Evolutionary conservation across 2,329 filamentous ascomycete species (phyloP).

Genomic region (Paracorniculantispora psalliotae): DNA sequence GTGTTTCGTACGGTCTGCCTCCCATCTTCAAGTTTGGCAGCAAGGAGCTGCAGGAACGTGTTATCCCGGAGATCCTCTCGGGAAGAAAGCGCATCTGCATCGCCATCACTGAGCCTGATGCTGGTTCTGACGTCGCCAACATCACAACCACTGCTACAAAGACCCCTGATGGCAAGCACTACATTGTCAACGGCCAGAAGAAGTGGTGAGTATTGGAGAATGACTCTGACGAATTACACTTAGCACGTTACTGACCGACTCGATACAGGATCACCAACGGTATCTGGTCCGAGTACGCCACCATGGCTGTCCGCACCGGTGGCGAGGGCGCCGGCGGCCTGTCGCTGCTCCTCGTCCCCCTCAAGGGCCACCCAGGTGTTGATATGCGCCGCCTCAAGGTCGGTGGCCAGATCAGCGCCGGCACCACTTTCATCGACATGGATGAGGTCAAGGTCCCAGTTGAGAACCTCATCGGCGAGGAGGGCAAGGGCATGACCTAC

Average conservation of each 20-base stretch:
- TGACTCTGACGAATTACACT: not conserved
- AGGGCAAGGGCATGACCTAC: conserved; percentile 46
- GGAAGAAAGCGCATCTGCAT: conserved; percentile 66
- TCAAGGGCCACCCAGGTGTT: conserved; percentile 21
- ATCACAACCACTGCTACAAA: conserved; percentile 64
- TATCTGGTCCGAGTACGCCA: conserved; percentile 57
- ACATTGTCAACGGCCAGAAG: conserved; percentile 70
- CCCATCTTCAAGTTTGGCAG: conserved; percentile 66
- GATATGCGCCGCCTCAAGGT: conserved; percentile 47
- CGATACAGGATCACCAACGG: conserved; percentile 49
- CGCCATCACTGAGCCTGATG: conserved; percentile 71
- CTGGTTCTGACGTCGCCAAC: conserved; percentile 69
- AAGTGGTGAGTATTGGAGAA: conserved; percentile 51
- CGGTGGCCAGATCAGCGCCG: conserved; percentile 60
- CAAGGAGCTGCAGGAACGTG: conserved; percentile 55
- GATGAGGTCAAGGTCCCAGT: conserved; percentile 48
- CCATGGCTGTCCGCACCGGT: conserved; percentile 57
- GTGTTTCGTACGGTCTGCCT: conserved; percentile 68
- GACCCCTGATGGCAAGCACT: conserved; percentile 58
- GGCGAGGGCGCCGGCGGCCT: conserved; percentile 47
- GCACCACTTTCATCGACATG: conserved; percentile 51
- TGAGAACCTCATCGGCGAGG: conserved; percentile 46
- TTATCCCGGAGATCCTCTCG: conserved; percentile 62
- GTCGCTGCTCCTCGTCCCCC: conserved; percentile 51
- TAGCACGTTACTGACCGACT: not conserved